A percentile compares a stretch with the other conserved stretches of the same genome.
Conservation (phyloP, 768 basidiomycete species). For the Udeniomyces megalosporus region DNA sequence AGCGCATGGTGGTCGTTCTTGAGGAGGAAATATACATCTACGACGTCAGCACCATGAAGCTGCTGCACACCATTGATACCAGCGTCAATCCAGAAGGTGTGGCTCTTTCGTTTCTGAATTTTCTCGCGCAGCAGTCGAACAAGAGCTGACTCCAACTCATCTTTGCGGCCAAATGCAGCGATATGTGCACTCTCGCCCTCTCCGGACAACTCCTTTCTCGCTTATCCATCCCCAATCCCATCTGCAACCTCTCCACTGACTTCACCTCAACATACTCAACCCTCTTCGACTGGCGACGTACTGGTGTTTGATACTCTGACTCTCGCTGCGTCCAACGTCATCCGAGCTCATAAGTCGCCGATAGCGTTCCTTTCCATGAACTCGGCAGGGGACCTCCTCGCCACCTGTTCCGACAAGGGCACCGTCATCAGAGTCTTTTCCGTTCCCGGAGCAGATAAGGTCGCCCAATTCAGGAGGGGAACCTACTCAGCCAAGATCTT, state of each 20-base stretch:
- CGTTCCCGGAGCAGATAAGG: conserved; percentile 74
- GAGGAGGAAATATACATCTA: conserved; percentile 98
- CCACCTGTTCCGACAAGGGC: conserved; percentile 84
- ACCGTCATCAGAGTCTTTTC: conserved; percentile 93
- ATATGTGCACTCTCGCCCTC: conserved; percentile 90
- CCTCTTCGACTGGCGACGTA: conserved; percentile 44
- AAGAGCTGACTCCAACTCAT: neutral
- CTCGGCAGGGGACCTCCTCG: conserved; percentile 69
- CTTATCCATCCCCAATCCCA: conserved; percentile 87
- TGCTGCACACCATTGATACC: conserved; percentile 93
- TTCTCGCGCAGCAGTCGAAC: too few species aligned
- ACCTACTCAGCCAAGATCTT: conserved; percentile 73
- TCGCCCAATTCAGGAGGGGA: conserved; percentile 89
- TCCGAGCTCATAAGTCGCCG: conserved; percentile 91
- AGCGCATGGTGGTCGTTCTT: conserved; percentile 85
- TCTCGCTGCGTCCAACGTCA: conserved; percentile 81
- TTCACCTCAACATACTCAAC: conserved; percentile 29
- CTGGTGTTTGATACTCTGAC: conserved; percentile 86
- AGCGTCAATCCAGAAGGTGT: conserved; percentile 84
- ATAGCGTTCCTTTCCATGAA: conserved; percentile 78
- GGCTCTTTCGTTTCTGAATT: conserved; percentile 18
- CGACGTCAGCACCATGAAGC: conserved; percentile 95
- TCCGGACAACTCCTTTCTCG: conserved; percentile 81
- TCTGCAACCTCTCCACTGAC: conserved; percentile 51
- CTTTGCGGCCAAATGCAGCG: conserved; percentile 36